Evolutionary conservation across 352 stramenopile species (phyloP).

Genomic region (Globisporangium irregulare): DNA sequence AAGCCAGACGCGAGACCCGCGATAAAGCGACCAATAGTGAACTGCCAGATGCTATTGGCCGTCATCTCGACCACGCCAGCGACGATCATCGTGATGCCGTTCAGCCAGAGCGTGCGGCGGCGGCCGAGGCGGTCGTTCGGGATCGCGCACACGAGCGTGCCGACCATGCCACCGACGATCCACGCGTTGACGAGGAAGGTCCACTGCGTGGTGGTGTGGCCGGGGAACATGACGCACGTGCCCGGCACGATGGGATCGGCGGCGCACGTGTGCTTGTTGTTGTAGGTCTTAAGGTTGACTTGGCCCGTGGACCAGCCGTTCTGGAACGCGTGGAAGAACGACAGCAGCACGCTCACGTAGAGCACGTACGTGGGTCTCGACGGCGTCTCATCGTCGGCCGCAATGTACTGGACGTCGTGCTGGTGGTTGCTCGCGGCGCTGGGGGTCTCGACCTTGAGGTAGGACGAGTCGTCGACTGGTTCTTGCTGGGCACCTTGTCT

Average conservation of each 20-base stretch:
- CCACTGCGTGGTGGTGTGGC: conserved; percentile 39
- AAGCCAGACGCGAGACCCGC: conserved; percentile 48
- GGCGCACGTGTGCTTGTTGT: conserved; percentile 45
- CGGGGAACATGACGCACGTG: conserved; percentile 38
- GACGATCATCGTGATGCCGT: conserved; percentile 19
- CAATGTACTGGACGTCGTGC: conserved; percentile 1
- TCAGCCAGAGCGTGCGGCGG: conserved; percentile 25
- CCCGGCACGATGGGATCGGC: conserved; percentile 24
- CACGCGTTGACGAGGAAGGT: conserved; percentile 48
- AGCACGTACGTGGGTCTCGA: conserved; percentile 23
- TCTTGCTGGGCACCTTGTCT: not conserved
- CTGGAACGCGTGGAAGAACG: conserved; percentile 46
- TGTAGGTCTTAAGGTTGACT: conserved; percentile 61
- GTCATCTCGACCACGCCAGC: conserved; percentile 18
- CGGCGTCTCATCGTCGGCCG: not conserved
- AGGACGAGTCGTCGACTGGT: not conserved
- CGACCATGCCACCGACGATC: conserved; percentile 48
- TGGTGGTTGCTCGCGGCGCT: not conserved
- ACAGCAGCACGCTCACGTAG: conserved; percentile 30
- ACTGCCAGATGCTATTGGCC: conserved; percentile 20
- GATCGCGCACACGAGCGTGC: conserved; percentile 24
- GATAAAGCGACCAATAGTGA: conserved; percentile 28
- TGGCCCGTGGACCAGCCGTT: conserved; percentile 53
- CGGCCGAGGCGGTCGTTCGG: conserved; percentile 29
- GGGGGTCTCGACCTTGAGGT: conserved; percentile 12